These are phyloP conservation scores for Carex sylvatica DNA, from an alignment of 202 grass and related monocot genomes.

Conservation along the genomic window DNA sequence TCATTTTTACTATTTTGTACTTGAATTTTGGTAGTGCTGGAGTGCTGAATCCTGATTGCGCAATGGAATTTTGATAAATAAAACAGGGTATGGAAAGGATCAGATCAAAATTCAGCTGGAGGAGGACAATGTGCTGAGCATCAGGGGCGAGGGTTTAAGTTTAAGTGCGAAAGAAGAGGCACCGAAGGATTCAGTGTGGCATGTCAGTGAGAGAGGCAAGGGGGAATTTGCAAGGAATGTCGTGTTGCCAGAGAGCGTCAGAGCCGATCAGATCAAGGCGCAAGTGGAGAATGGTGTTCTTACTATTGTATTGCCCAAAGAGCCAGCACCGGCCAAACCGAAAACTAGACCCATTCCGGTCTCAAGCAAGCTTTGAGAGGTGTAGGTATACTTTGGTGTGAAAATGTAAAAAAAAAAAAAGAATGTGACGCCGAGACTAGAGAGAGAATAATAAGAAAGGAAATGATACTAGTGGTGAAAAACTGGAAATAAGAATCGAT, in stretches of 20 bases:
- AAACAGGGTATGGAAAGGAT: constrained; percentile 55
- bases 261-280: constrained; percentile 59
- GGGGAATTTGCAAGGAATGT: constrained; percentile 53
- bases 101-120: constrained; percentile 76
- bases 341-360: constrained; percentile 60
- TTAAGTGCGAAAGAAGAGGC: background rate
- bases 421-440: background rate
- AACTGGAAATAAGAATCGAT: background rate
- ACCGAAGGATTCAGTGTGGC: constrained; percentile 48
- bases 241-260: constrained; percentile 54
- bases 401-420: background rate
- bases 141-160: constrained; percentile 24
- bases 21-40: background rate
- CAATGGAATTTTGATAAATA: background rate
- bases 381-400: background rate
- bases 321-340: constrained; percentile 38
- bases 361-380: constrained; percentile 70
- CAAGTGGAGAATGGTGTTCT: constrained; percentile 72
- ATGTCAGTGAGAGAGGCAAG: constrained; percentile 68
- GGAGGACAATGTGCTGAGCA: constrained; percentile 69
- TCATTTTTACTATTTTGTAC: background rate
- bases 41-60: background rate
- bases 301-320: constrained; percentile 69
- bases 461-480: background rate
- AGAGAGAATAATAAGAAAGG: background rate